Conservation (phyloP, 805 yeast species). For the Metschnikowia anglica region DNA sequence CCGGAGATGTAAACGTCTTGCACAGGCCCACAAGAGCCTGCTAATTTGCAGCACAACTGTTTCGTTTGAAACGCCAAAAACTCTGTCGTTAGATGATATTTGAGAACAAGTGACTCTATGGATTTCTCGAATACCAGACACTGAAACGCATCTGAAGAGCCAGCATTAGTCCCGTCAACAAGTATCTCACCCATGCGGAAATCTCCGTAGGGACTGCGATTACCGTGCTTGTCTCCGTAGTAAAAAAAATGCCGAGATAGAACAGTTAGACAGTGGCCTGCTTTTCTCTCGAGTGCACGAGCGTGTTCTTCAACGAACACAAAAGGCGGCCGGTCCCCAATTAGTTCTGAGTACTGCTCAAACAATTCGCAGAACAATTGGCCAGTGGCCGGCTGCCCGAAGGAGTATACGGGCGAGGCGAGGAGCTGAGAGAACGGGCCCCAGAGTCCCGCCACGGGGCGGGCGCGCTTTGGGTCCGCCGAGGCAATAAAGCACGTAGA, state of each 20-base stretch:
- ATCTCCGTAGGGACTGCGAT: slow-evolving; percentile 56
- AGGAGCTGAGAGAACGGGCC: slow-evolving; percentile 52
- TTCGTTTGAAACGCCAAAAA: slow-evolving; percentile 51
- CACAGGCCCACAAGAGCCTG: slow-evolving; percentile 24
- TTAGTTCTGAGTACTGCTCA: slow-evolving; percentile 24
- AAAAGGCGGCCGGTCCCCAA: slow-evolving; percentile 13
- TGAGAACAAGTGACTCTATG: slow-evolving; percentile 34
- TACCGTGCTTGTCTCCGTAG: slow-evolving; percentile 59
- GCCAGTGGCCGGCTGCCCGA: slow-evolving; percentile 63
- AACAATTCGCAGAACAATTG: slow-evolving; percentile 49
- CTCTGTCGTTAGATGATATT: slow-evolving; percentile 49
- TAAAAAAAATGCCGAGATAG: slow-evolving; percentile 39
- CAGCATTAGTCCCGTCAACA: slow-evolving; percentile 44
- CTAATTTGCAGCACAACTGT: slow-evolving; percentile 33
- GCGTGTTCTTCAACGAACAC: slow-evolving; percentile 25
- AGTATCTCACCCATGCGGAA: slow-evolving; percentile 47
- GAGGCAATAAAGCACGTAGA: slow-evolving; percentile 51
- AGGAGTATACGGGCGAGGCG: slow-evolving; percentile 42
- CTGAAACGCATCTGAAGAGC: slow-evolving; percentile 11
- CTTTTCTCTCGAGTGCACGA: slow-evolving; percentile 20
- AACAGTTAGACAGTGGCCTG: slow-evolving; percentile 25
- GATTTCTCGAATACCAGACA: slow-evolving; percentile 25
- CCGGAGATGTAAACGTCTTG: slow-evolving; percentile 47
- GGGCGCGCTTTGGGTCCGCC: slow-evolving; percentile 24
- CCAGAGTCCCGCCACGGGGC: slow-evolving; percentile 50